Conservation (phyloP, 176 grass and related monocot genomes). For the Tillandsia leiboldiana region DNA sequence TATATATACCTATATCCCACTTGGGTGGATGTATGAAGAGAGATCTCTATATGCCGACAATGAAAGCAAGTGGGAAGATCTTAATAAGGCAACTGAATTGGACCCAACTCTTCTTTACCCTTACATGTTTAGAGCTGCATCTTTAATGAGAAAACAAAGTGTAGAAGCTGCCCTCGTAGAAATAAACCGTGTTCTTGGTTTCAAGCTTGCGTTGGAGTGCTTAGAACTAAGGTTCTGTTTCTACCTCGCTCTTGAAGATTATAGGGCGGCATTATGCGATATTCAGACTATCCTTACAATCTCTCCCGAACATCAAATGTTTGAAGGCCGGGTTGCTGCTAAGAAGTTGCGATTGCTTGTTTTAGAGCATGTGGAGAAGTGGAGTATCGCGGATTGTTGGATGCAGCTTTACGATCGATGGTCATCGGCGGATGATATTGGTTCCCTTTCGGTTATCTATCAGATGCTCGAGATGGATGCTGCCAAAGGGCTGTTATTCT, state of each 20-base stretch:
- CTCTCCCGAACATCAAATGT: slow-evolving; percentile 81
- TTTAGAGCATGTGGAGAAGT: slow-evolving; percentile 84
- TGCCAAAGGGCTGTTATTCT: slow-evolving; percentile 89
- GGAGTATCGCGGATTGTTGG: slow-evolving; percentile 97
- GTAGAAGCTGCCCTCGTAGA: slow-evolving; percentile 77
- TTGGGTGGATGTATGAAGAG: slow-evolving; percentile 99
- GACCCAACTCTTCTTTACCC: slow-evolving; percentile 89
- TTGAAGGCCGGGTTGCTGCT: slow-evolving; percentile 71
- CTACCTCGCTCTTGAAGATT: slow-evolving; percentile 80
- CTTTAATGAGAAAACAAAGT: slow-evolving; percentile 83
- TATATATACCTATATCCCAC: slow-evolving; percentile 69
- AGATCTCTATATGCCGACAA: slow-evolving; percentile 73
- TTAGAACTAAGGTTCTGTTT: slow-evolving; percentile 94
- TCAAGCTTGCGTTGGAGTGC: slow-evolving; percentile 78
- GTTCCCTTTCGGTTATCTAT: slow-evolving; percentile 93
- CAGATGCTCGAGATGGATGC: slow-evolving; percentile 98
- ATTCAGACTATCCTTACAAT: slow-evolving; percentile 85
- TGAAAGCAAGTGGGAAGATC: slow-evolving; percentile 77
- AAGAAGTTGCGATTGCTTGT: slow-evolving; percentile 77
- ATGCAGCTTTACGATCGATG: slow-evolving; percentile 93
- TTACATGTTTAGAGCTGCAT: slow-evolving; percentile 87
- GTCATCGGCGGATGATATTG: slow-evolving; percentile 98
- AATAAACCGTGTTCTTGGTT: slow-evolving; percentile 82
- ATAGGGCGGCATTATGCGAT: slow-evolving; percentile 77
- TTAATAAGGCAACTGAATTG: slow-evolving; percentile 76